Percentiles rank a stretch among this genome's conserved stretches.
Evolutionary conservation across 768 basidiomycete genomes (phyloP).

Genomic region (Ephemerocybe angulata): DNA sequence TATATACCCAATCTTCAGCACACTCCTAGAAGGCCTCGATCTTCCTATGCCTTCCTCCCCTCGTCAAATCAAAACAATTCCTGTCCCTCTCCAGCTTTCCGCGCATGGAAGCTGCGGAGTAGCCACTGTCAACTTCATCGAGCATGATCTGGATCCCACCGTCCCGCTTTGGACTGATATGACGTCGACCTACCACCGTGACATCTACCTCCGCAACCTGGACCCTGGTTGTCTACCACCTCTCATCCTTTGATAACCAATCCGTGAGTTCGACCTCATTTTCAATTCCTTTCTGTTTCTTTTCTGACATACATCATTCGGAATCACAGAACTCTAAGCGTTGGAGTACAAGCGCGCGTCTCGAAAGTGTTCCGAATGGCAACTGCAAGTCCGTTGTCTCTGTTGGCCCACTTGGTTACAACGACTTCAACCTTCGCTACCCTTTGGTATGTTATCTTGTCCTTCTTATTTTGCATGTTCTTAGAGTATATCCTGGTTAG

Average conservation of each 20-base stretch:
- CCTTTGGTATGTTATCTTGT: neutral
- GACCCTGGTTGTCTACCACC: neutral
- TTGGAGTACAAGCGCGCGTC: neutral
- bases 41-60: neutral
- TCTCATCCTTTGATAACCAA: neutral
- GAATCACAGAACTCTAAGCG: neutral
- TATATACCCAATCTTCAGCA: slow-evolving; percentile 11
- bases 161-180: neutral
- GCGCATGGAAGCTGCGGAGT: slow-evolving; percentile 11
- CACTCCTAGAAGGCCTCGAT: slow-evolving; percentile 5
- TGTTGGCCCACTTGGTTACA: neutral
- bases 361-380: too few relatives aligned
- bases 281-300: neutral
- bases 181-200: neutral
- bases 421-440: slow-evolving; percentile 1
- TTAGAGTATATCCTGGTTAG: neutral
- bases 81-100: neutral
- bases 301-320: neutral
- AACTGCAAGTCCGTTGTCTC: neutral
- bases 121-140: slow-evolving; percentile 12
- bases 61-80: neutral
- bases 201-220: neutral
- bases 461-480: neutral
- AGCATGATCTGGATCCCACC: neutral
- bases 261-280: neutral